phyloP scores from a whole-genome alignment of 352 stramenopile species.

The Globisporangium heterothallicum region DNA sequence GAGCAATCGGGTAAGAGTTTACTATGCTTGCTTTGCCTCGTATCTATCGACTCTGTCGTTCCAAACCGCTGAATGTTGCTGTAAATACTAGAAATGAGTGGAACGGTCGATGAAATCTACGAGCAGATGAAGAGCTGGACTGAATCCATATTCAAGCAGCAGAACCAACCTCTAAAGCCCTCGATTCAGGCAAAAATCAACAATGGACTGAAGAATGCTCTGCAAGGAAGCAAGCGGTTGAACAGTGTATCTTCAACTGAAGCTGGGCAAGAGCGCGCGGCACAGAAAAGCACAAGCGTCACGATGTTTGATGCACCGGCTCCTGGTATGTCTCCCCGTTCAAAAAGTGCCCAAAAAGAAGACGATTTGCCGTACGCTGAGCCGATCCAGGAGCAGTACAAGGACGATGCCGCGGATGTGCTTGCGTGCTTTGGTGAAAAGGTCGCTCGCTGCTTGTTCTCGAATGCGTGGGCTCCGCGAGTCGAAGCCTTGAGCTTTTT shows the following conservation, averaged over 20 bases:
- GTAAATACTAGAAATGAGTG: slow-evolving; percentile 38
- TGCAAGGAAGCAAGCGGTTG: slow-evolving; percentile 66
- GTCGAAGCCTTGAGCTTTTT: slow-evolving; percentile 77
- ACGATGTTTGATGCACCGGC: slow-evolving; percentile 21
- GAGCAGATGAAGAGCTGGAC: slow-evolving; percentile 74
- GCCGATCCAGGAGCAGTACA: slow-evolving; percentile 58
- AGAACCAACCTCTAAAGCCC: slow-evolving; percentile 61
- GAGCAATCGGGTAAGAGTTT: slow-evolving; percentile 72
- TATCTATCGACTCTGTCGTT: background rate
- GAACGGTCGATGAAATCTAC: slow-evolving; percentile 50
- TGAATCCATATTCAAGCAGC: slow-evolving; percentile 68
- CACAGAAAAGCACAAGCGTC: background rate
- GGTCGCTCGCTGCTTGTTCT: slow-evolving; percentile 68
- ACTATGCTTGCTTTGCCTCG: background rate
- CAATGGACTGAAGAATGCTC: slow-evolving; percentile 58
- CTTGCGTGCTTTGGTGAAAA: slow-evolving; percentile 67
- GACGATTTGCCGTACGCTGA: slow-evolving; percentile 79
- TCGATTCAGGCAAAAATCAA: slow-evolving; percentile 83
- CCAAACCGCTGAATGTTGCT: background rate
- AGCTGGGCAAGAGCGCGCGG: background rate
- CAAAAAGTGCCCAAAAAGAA: slow-evolving; percentile 56
- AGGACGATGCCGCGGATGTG: slow-evolving; percentile 36
- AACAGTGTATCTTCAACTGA: slow-evolving; percentile 6
- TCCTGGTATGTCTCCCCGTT: slow-evolving; percentile 24
- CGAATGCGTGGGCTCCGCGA: slow-evolving; percentile 72